phyloP scores from a whole-genome alignment of 2,329 filamentous ascomycete genomes.

The Aspergillus ochraceoroseus region DNA sequence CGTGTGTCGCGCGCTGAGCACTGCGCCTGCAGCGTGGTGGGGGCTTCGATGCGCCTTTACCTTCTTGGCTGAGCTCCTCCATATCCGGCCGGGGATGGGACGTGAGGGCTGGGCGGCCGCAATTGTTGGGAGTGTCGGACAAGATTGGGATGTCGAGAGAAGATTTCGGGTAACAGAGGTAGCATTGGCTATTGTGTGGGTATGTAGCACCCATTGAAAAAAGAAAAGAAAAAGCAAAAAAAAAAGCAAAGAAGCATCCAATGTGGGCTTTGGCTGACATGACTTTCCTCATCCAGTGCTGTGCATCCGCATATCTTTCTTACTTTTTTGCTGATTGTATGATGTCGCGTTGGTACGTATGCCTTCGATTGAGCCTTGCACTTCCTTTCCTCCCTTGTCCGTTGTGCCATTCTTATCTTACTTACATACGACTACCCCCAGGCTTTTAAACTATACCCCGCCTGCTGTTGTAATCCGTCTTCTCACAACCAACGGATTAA shows the following conservation, averaged over 20 bases:
- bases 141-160: conserved; percentile 44
- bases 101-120: conserved; percentile 40
- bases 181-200: conserved; percentile 68
- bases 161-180: conserved; percentile 62
- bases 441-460: conserved; percentile 80
- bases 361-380: too few relatives aligned
- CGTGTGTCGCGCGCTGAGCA: conserved; percentile 65
- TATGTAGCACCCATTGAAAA: conserved; percentile 50
- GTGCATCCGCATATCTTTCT: conserved; percentile 69
- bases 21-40: conserved; percentile 67
- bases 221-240: too few relatives aligned
- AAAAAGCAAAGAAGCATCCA: not conserved
- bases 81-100: conserved; percentile 43
- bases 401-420: too few relatives aligned
- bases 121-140: conserved; percentile 35
- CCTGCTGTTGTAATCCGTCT: conserved; percentile 72
- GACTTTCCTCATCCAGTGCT: conserved; percentile 51
- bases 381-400: too few relatives aligned
- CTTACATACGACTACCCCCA: conserved; percentile 30
- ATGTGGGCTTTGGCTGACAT: conserved; percentile 1
- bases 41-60: conserved; percentile 64
- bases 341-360: conserved; percentile 73
- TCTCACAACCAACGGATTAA: conserved; percentile 66
- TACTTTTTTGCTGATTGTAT: conserved; percentile 82
- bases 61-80: conserved; percentile 60